Percentiles rank a stretch among this genome's conserved stretches.
phyloP scores from a whole-genome alignment of 228 moss, liverwort and hornwort genomes.

The Sphagnum magellanicum region DNA sequence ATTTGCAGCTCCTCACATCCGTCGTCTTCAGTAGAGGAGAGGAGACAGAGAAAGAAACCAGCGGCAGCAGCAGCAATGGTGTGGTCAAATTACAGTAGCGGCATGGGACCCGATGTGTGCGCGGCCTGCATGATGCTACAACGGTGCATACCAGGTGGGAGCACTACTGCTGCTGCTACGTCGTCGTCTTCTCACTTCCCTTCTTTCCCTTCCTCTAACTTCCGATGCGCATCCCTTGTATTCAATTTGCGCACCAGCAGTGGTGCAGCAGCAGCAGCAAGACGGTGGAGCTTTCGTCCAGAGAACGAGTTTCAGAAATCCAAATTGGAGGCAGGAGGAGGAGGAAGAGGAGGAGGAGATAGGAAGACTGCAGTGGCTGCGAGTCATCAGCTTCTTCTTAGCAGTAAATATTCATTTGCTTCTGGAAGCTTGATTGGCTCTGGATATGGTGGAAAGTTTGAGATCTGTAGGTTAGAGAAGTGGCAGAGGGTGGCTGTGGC shows the following conservation, averaged over 20 bases:
- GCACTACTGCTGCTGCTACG: slow-evolving; percentile 16
- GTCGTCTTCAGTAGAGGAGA: too few relatives aligned
- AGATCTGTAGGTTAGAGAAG: slow-evolving; percentile 25
- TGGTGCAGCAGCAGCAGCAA: not conserved
- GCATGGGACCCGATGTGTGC: slow-evolving; percentile 46
- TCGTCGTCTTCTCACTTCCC: slow-evolving; percentile 24
- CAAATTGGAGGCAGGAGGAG: slow-evolving; percentile 4
- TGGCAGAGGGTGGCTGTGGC: slow-evolving; percentile 35
- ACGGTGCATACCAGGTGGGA: slow-evolving; percentile 11
- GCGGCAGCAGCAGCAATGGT: too few relatives aligned
- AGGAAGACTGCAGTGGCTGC: slow-evolving; percentile 11
- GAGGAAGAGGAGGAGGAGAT: slow-evolving; percentile 5
- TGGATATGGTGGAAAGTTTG: slow-evolving; percentile 20
- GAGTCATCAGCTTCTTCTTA: slow-evolving; percentile 8
- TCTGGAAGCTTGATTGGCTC: slow-evolving; percentile 19
- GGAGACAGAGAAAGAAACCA: too few relatives aligned
- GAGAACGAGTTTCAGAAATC: too few relatives aligned
- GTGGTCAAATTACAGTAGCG: too few relatives aligned
- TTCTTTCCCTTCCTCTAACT: slow-evolving; percentile 26
- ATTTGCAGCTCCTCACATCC: too few relatives aligned
- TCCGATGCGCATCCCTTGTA: slow-evolving; percentile 10
- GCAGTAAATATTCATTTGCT: slow-evolving; percentile 22
- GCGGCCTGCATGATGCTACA: slow-evolving; percentile 49
- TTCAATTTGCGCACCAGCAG: slow-evolving; percentile 20
- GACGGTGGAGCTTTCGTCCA: too few relatives aligned